Evolutionary conservation across 495 filamentous ascomycete genomes (phyloP).

Genomic region (Extremus antarcticus): DNA sequence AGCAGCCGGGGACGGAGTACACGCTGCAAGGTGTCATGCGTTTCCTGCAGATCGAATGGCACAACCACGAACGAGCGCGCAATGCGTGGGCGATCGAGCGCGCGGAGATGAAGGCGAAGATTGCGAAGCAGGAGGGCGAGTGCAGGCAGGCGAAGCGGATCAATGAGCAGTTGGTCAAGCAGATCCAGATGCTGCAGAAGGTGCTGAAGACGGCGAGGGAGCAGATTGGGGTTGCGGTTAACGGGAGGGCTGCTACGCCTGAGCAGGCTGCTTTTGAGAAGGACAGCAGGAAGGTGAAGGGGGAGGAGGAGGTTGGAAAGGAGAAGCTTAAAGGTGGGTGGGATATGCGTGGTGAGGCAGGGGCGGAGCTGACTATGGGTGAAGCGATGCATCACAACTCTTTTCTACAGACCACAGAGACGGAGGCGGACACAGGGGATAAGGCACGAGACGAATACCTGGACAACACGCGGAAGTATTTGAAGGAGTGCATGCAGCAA

Average conservation of each 20-base stretch:
- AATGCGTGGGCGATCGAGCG: conserved; percentile 99
- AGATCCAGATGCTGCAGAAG: conserved; percentile 80
- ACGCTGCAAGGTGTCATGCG: conserved; percentile 99
- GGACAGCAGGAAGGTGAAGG: neutral
- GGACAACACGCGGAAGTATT: conserved; percentile 33
- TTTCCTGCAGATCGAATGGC: conserved; percentile 98
- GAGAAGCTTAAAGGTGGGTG: neutral
- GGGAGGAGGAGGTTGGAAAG: neutral
- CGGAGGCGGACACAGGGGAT: conserved; percentile 20
- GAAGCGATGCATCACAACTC: conserved; percentile 26
- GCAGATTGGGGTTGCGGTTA: conserved; percentile 21
- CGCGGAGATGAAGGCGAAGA: conserved; percentile 97
- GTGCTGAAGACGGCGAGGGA: conserved; percentile 68
- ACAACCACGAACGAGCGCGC: conserved; percentile 91
- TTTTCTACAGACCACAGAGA: conserved; percentile 30
- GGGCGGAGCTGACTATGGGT: conserved; percentile 10
- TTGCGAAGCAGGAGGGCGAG: conserved; percentile 89
- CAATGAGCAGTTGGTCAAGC: conserved; percentile 77
- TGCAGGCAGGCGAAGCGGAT: conserved; percentile 70
- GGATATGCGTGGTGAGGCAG: neutral
- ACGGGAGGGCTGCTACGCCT: conserved; percentile 9
- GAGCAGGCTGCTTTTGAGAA: conserved; percentile 20
- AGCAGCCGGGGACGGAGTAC: conserved; percentile 71
- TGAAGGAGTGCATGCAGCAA: conserved; percentile 36
- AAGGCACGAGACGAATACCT: conserved; percentile 29